Evolutionary conservation across 257 asterid genomes (phyloP).

Genomic region (Solanum paucissectum): DNA sequence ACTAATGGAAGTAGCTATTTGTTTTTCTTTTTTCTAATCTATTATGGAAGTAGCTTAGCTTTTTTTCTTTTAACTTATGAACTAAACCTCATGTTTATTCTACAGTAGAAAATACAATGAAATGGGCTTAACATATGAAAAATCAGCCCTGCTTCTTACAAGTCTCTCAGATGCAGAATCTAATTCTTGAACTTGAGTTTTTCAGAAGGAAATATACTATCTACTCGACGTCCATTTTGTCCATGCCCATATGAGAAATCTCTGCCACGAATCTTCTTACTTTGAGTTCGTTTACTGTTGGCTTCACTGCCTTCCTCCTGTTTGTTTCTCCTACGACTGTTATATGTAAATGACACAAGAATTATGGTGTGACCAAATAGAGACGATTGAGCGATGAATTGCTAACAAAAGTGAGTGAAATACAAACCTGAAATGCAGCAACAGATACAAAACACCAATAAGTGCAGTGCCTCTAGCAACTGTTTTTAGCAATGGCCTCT

Average conservation of each 20-base stretch:
- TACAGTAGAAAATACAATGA: neutral
- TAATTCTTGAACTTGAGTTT: constrained; percentile 42
- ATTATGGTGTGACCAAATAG: neutral
- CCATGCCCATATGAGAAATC: constrained; percentile 23
- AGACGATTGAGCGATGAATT: neutral
- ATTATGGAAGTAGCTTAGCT: neutral
- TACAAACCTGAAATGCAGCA: constrained; percentile 59
- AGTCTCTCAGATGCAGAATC: neutral
- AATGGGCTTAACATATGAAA: neutral
- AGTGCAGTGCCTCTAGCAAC: constrained; percentile 72
- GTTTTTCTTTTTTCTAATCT: neutral
- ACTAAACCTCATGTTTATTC: neutral
- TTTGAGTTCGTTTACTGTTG: constrained; percentile 3
- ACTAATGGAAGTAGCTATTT: neutral
- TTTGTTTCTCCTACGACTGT: constrained; percentile 29
- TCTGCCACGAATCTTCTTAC: constrained; percentile 8
- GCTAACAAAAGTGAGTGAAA: neutral
- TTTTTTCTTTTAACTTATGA: neutral
- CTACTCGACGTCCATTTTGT: constrained; percentile 17
- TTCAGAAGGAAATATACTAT: constrained; percentile 50
- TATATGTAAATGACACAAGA: neutral
- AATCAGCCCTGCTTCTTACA: neutral
- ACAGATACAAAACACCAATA: constrained; percentile 46
- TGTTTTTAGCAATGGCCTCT: constrained; percentile 41
- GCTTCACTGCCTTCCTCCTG: constrained; percentile 20